Base-by-base conservation (phyloP, 129 eudicot genomes). In the Calendula officinalis region DNA sequence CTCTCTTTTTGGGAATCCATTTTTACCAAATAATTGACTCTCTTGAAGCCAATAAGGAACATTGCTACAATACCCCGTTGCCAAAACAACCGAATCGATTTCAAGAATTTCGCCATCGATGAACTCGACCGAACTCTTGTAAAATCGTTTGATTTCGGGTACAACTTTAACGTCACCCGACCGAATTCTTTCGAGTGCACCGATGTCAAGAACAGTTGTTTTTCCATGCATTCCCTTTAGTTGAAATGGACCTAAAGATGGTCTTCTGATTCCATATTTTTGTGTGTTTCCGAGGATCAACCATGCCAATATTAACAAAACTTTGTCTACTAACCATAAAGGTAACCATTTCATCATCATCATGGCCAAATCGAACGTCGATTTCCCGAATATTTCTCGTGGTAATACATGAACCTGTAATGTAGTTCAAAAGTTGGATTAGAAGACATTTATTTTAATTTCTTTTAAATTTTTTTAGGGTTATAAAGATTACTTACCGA, bases 11-110 rank as follows among this genome's bases (percentile, higher is more conserved):
- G 95, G 98, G 7, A 82, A 72, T 1, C 98, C 96, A 67, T 83
- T 77, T 52, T 88, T 73, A 39, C 74, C 79, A 78, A 92, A 88
- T 63, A 92, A 78, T 30, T 79, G 91, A 52, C 63, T 75, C 68
- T 83, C 98, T 94, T 87, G 77, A 5, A 87, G 91, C 98, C 96
- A 87, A 44, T 77, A 78, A 8, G 98, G 95, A 7, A 91, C 94
- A 63, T 91, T 91, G 86, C 98, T 91, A 75, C 81, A 60, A 76
- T 87, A 91, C 14, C 96, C 96, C 8, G 95, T 91, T 7, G 98
- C 98, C 60, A 91, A 60, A 71, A 88, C 69, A 8, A 91, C 95
- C 1, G 91, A 61, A 74, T 91, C 95, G 1, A 85, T 56, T 27
- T 85, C 83, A 4, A 85, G 67, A 30, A 70, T 73, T 10, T 85